These are phyloP conservation scores for Tetracladium maxilliforme DNA, from an alignment of 2,329 filamentous ascomycete genomes.

Conservation along the genomic window DNA sequence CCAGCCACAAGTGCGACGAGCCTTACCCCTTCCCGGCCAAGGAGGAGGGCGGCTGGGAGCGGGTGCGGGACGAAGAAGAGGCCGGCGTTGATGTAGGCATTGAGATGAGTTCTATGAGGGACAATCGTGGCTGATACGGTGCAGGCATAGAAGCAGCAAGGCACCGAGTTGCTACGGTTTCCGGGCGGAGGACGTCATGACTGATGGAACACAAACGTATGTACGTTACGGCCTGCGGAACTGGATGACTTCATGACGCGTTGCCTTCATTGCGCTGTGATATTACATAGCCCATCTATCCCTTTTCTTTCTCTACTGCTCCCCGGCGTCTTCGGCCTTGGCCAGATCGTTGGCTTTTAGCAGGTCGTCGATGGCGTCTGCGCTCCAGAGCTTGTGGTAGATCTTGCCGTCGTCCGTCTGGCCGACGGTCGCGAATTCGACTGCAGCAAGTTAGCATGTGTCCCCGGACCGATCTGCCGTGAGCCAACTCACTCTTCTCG, in stretches of 20 bases:
- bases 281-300: neutral
- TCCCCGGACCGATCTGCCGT: neutral
- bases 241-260: too few species aligned
- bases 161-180: too few species aligned
- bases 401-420: slow-evolving; percentile 91
- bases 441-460: slow-evolving; percentile 27
- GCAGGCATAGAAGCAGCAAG: too few species aligned
- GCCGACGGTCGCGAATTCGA: slow-evolving; percentile 96
- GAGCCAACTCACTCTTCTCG: slow-evolving; percentile 72
- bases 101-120: too few species aligned
- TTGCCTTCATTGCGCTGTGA: too few species aligned
- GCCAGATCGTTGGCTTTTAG: slow-evolving; percentile 92
- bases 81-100: too few species aligned
- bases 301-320: neutral
- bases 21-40: slow-evolving; percentile 43
- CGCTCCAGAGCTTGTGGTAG: slow-evolving; percentile 95
- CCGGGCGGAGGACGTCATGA: too few species aligned
- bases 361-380: slow-evolving; percentile 88
- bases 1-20: slow-evolving; percentile 36
- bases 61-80: too few species aligned
- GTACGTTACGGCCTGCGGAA: too few species aligned
- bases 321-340: slow-evolving; percentile 32
- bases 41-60: too few species aligned
- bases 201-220: too few species aligned
- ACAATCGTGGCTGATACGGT: too few species aligned